These are phyloP conservation scores for Cutaneotrichosporon dermatis DNA, from an alignment of 1,284 basidiomycete genomes.

Conservation along the genomic window DNA sequence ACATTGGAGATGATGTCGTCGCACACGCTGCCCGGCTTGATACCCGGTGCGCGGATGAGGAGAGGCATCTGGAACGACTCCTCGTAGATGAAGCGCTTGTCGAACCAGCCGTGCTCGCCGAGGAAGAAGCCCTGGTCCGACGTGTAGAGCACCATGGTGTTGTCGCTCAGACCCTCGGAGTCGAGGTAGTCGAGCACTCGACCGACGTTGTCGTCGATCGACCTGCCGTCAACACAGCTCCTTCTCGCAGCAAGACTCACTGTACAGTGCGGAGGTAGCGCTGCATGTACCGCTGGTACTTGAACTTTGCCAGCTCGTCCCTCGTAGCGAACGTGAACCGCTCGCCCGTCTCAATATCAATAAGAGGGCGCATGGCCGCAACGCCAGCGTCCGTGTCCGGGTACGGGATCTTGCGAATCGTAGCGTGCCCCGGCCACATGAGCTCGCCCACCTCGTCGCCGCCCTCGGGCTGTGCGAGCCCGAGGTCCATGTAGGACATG, in stretches of 20 bases:
- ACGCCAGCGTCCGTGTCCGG: constrained; percentile 16
- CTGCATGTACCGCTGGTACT: constrained; percentile 30
- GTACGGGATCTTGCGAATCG: constrained; percentile 14
- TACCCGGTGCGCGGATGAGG: constrained; percentile 18
- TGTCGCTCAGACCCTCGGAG: constrained; percentile 16
- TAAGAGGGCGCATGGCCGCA: constrained; percentile 14
- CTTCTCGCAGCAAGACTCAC: neutral
- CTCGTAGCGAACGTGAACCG: constrained; percentile 21
- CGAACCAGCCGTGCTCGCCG: constrained; percentile 33
- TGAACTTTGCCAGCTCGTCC: constrained; percentile 21
- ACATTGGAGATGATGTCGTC: constrained; percentile 28
- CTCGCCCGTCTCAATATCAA: constrained; percentile 18
- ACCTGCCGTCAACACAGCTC: neutral
- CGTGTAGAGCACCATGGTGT: constrained; percentile 25
- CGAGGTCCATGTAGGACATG: constrained; percentile 24
- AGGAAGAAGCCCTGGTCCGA: constrained; percentile 28
- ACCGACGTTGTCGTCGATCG: constrained; percentile 26
- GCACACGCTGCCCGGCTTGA: constrained; percentile 22
- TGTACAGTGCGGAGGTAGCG: constrained; percentile 25
- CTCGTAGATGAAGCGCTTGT: constrained; percentile 32
- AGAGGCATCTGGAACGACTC: constrained; percentile 29
- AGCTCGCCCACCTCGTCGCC: constrained; percentile 13
- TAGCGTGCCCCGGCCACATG: constrained; percentile 1
- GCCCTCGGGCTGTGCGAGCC: constrained; percentile 24
- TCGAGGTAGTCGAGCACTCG: constrained; percentile 24